Conservation (phyloP, 116 monocot genomes). For the Papilionanthe hybrid region DNA sequence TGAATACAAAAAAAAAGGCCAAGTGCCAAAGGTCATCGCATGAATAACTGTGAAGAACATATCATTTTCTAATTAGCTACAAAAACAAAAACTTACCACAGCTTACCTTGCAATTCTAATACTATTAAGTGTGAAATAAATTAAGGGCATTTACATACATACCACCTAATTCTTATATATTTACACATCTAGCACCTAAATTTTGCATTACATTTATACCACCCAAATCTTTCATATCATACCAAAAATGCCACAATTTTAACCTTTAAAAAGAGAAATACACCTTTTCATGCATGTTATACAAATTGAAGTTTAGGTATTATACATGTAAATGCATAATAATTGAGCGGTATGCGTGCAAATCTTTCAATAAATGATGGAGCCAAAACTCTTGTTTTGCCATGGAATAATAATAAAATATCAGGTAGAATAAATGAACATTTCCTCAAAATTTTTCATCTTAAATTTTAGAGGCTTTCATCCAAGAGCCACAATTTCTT, state of each 20-base stretch:
- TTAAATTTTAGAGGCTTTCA: constrained; percentile 14
- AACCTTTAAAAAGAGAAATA: too few species aligned
- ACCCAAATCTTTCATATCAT: too few species aligned
- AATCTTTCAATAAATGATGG: not conserved
- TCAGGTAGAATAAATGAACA: not conserved
- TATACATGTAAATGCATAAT: too few species aligned
- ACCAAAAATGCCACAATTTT: too few species aligned
- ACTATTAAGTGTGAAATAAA: not conserved
- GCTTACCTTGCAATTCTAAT: not conserved
- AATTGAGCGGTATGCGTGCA: too few species aligned
- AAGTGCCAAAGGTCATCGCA: not conserved
- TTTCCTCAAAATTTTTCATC: constrained; percentile 6
- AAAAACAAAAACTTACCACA: not conserved
- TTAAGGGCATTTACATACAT: not conserved
- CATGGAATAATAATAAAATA: not conserved
- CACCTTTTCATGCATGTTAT: too few species aligned
- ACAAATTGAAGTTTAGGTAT: too few species aligned
- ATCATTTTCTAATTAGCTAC: not conserved
- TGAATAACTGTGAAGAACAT: not conserved
- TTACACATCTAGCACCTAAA: too few species aligned
- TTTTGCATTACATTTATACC: too few species aligned
- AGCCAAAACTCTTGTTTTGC: not conserved
- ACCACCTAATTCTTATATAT: too few species aligned
- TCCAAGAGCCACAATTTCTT: constrained; percentile 26
- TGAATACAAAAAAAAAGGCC: not conserved